Conservation (phyloP, 1,139 yeast genomes). For the Hyphopichia khmerensis region DNA sequence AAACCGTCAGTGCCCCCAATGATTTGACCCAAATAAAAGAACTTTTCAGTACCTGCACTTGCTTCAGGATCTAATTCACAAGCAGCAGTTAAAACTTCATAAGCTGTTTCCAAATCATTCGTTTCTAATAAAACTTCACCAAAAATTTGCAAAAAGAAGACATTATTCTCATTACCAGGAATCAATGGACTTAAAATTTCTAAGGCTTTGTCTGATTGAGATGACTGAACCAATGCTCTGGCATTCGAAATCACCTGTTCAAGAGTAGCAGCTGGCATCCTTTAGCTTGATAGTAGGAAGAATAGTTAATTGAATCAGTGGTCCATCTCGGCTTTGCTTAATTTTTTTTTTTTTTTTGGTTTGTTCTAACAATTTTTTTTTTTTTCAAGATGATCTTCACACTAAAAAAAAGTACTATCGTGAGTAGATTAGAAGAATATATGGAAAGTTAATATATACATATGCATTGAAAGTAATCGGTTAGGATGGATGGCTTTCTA, state of each 20-base stretch:
- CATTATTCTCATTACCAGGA: conserved; percentile 25
- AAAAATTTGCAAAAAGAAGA: conserved; percentile 38
- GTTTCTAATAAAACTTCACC: conserved; percentile 81
- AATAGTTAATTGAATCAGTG: not conserved
- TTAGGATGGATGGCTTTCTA: conserved; percentile 1
- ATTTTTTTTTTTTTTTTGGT: conserved; percentile 1
- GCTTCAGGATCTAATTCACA: conserved; percentile 73
- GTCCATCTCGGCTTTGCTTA: not conserved
- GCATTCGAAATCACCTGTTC: conserved; percentile 20
- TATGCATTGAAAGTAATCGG: too few species aligned
- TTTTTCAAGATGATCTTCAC: not conserved
- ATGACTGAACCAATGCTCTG: conserved; percentile 33
- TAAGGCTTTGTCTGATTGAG: conserved; percentile 43
- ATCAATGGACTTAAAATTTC: conserved; percentile 31
- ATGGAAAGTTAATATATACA: too few species aligned
- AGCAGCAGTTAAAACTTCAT: conserved; percentile 58
- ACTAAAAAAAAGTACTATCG: not conserved
- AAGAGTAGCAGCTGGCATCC: conserved; percentile 4
- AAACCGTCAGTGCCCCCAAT: conserved; percentile 82
- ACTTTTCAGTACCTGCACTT: conserved; percentile 68
- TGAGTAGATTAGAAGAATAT: too few species aligned
- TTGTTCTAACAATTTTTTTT: not conserved
- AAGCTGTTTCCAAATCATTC: conserved; percentile 78
- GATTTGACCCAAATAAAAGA: conserved; percentile 86
- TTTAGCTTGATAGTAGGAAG: not conserved